These are phyloP conservation scores for Allantophomopsis cytisporea DNA, from an alignment of 2,329 filamentous ascomycete species.

Conservation along the genomic window DNA sequence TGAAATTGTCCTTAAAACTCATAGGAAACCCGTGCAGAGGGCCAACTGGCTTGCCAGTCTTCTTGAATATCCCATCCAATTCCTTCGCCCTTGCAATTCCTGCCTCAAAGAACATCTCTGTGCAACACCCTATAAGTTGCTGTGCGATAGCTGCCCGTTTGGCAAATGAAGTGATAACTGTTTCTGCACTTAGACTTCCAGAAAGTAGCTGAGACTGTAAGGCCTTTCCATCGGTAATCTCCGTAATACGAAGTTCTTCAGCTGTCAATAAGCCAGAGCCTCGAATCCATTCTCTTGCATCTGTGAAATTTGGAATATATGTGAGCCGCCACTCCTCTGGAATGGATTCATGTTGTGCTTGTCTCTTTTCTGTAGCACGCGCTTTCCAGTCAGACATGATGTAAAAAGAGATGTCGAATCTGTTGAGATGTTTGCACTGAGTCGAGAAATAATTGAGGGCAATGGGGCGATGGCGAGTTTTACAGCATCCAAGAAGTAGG, in stretches of 20 bases:
- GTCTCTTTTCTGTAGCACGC: constrained; percentile 1
- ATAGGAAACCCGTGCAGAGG: constrained; percentile 46
- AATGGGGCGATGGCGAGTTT: no score
- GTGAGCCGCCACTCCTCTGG: constrained; percentile 3
- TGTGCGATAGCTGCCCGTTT: constrained; percentile 30
- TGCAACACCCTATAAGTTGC: constrained; percentile 24
- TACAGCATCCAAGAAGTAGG: not conserved
- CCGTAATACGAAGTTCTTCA: not conserved
- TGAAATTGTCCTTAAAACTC: constrained; percentile 43
- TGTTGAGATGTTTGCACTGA: not conserved
- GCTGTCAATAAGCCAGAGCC: not conserved
- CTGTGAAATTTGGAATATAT: not conserved
- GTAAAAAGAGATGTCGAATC: not conserved
- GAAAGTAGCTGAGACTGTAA: not conserved
- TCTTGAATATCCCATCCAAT: constrained; percentile 26
- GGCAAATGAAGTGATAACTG: constrained; percentile 26
- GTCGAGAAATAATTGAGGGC: not conserved
- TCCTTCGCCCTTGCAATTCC: constrained; percentile 25
- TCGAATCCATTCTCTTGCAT: not conserved
- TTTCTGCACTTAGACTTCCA: constrained; percentile 8
- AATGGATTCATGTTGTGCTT: constrained; percentile 1
- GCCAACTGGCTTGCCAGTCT: constrained; percentile 28
- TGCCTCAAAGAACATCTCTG: constrained; percentile 30
- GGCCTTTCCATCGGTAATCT: not conserved
- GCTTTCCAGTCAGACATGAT: constrained; percentile 1